Evolutionary conservation across 805 yeast genomes (phyloP).

Genomic region (Nakazawaea ernobii): DNA sequence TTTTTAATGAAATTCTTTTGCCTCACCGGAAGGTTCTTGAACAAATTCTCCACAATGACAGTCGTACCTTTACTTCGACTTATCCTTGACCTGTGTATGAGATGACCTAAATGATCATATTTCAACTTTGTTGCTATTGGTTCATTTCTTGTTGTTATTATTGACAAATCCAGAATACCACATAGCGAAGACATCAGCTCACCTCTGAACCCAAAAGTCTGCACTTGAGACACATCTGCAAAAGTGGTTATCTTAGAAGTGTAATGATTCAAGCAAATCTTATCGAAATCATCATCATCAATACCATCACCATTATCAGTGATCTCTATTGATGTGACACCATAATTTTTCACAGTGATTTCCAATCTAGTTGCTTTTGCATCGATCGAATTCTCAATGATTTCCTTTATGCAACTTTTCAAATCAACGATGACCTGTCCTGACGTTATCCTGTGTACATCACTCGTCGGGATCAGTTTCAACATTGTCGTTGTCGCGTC

Average conservation of each 20-base stretch:
- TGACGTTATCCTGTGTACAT: slow-evolving; percentile 75
- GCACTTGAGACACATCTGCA: slow-evolving; percentile 44
- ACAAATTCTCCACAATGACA: slow-evolving; percentile 51
- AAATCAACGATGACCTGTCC: slow-evolving; percentile 90
- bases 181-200: slow-evolving; percentile 74
- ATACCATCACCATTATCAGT: slow-evolving; percentile 70
- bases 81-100: slow-evolving; percentile 29
- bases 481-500: slow-evolving; percentile 16
- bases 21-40: slow-evolving; percentile 75
- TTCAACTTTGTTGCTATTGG: slow-evolving; percentile 56
- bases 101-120: slow-evolving; percentile 50
- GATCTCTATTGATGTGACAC: slow-evolving; percentile 64
- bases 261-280: slow-evolving; percentile 54
- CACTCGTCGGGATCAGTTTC: slow-evolving; percentile 37
- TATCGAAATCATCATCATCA: slow-evolving; percentile 39
- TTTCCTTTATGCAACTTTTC: slow-evolving; percentile 73
- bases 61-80: slow-evolving; percentile 63
- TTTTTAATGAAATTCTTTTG: slow-evolving; percentile 66
- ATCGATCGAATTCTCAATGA: slow-evolving; percentile 83
- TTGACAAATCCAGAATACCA: slow-evolving; percentile 41
- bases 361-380: slow-evolving; percentile 68
- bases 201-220: slow-evolving; percentile 72
- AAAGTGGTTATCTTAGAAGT: slow-evolving; percentile 61
- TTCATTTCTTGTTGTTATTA: slow-evolving; percentile 41
- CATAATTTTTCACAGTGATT: slow-evolving; percentile 62